A percentile compares a stretch with the other conserved stretches of the same genome.
Evolutionary conservation across 1,284 basidiomycete species (phyloP).

Genomic region (Quambalaria eucalypti): DNA sequence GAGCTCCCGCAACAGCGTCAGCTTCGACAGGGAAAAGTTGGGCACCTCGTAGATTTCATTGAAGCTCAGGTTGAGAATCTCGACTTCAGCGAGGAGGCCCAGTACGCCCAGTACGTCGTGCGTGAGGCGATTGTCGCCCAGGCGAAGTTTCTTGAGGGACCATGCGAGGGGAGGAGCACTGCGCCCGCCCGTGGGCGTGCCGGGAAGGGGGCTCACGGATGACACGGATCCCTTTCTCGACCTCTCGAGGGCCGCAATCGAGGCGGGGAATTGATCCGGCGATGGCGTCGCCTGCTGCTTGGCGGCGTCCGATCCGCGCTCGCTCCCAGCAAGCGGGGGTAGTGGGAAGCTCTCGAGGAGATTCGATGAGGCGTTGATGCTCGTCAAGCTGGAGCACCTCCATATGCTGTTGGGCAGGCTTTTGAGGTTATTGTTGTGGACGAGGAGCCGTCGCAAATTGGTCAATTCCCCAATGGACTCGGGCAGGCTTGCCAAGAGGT

Average conservation of each 20-base stretch:
- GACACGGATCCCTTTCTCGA: constrained; percentile 3
- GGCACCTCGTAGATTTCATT: constrained; percentile 85
- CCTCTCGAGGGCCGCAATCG: not conserved
- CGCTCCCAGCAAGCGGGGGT: constrained; percentile 36
- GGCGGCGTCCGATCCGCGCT: not conserved
- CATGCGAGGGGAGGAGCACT: constrained; percentile 59
- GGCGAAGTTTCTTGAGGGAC: constrained; percentile 66
- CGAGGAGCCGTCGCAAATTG: constrained; percentile 68
- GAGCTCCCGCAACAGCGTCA: constrained; percentile 66
- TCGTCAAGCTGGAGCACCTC: constrained; percentile 66
- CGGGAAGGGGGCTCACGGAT: not conserved
- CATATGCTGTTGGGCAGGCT: constrained; percentile 71
- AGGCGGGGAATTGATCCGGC: not conserved
- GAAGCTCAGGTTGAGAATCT: constrained; percentile 83
- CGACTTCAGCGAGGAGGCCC: constrained; percentile 53
- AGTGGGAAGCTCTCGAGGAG: constrained; percentile 66
- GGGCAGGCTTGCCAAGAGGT: constrained; percentile 71
- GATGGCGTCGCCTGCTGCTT: not conserved
- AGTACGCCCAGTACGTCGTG: constrained; percentile 75
- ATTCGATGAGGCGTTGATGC: constrained; percentile 84
- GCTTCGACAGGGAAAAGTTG: constrained; percentile 61
- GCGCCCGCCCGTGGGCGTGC: constrained; percentile 13
- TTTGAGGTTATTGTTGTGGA: constrained; percentile 82
- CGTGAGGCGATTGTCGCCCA: constrained; percentile 80
- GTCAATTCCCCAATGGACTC: constrained; percentile 66